Evolutionary conservation across 106 monocot species (phyloP).

Genomic region (Allium sativum): DNA sequence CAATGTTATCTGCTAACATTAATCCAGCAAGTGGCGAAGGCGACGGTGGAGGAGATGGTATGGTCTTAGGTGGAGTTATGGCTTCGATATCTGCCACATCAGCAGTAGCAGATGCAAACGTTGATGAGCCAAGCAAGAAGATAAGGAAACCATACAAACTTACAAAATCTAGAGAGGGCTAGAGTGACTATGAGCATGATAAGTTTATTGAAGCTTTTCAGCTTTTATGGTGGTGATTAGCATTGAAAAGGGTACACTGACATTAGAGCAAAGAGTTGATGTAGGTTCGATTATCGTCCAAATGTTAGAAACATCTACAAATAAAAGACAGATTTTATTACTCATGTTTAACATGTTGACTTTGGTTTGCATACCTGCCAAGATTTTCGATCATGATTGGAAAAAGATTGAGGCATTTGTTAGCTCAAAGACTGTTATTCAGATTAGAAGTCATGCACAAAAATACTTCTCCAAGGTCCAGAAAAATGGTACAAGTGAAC

Average conservation of each 20-base stretch:
- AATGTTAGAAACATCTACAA: too few species aligned
- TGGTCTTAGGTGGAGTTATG: constrained; percentile 9
- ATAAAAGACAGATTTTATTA: too few species aligned
- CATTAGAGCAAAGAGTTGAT: too few species aligned
- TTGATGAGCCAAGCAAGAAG: constrained; percentile 41
- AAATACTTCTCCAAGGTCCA: constrained; percentile 95
- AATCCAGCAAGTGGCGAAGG: background rate
- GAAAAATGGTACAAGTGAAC: constrained; percentile 83
- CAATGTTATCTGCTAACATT: constrained; percentile 4
- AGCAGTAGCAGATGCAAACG: background rate
- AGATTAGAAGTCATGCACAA: constrained; percentile 98
- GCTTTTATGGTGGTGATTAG: background rate
- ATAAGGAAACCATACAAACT: constrained; percentile 82
- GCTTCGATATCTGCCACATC: background rate
- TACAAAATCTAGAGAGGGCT: constrained; percentile 75
- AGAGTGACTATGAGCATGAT: constrained; percentile 72
- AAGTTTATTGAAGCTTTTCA: constrained; percentile 70
- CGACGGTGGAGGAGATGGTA: background rate
- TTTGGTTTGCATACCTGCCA: too few species aligned
- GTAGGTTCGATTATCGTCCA: too few species aligned
- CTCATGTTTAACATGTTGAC: too few species aligned
- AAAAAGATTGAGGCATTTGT: too few species aligned
- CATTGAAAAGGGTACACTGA: too few species aligned
- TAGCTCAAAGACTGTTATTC: constrained; percentile 42
- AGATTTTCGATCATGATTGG: too few species aligned